These are phyloP conservation scores for Juncus effusus DNA, from an alignment of 176 grass and related monocot species.

Conservation along the genomic window DNA sequence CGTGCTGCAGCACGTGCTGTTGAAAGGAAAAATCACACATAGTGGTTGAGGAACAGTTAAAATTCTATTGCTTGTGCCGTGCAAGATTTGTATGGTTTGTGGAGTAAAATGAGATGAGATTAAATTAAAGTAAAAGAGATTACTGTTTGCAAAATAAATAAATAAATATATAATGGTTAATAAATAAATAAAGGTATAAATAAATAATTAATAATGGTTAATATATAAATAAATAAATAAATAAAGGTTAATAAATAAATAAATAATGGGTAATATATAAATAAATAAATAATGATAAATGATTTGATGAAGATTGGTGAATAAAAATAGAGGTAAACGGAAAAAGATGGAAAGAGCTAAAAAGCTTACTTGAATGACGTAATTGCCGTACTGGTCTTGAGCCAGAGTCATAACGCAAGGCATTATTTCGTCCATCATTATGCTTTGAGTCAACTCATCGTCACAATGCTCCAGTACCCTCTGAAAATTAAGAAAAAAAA, in stretches of 20 bases:
- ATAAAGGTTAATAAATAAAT: background rate
- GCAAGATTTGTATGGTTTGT: too few relatives aligned
- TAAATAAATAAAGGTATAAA: background rate
- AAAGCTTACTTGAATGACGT: conserved; percentile 84
- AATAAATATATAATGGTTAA: background rate
- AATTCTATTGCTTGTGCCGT: too few relatives aligned
- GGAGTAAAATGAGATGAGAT: too few relatives aligned
- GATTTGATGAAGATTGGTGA: background rate
- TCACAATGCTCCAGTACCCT: conserved; percentile 91
- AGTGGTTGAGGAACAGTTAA: background rate
- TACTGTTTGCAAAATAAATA: background rate
- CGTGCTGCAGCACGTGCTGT: conserved; percentile 88
- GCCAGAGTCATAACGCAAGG: conserved; percentile 70
- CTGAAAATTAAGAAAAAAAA: conserved; percentile 32
- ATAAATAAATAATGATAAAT: background rate
- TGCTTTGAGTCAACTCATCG: conserved; percentile 69
- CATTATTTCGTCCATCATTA: conserved; percentile 97
- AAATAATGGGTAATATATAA: background rate
- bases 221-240: too few relatives aligned
- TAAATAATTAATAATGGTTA: background rate
- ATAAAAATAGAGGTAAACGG: background rate
- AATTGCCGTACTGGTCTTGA: conserved; percentile 96
- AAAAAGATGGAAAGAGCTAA: conserved; percentile 20
- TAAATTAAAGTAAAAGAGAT: too few relatives aligned
- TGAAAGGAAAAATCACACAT: conserved; percentile 16